Evolutionary conservation across 2,329 filamentous ascomycete species (phyloP), one percentile per base, ranked within the genome.

Genomic region (Cladosporium sp.): DNA sequence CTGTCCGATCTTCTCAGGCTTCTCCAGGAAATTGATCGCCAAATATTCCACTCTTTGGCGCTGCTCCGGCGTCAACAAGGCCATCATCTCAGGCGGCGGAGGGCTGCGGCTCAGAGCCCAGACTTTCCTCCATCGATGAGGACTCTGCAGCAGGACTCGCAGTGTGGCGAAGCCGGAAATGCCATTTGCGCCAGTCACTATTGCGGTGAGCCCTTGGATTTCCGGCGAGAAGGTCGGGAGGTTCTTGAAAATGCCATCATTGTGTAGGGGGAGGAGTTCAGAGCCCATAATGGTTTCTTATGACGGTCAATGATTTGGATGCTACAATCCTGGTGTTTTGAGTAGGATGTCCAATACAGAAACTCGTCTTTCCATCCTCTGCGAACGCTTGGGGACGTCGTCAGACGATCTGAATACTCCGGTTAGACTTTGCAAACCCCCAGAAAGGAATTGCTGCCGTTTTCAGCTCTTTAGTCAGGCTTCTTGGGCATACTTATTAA

Each of bases 141-240:
- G 74, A 16, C 68, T 66, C 34, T 76, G 68, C 13, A 70, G 66
- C 2, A 80, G 68, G 1, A 74, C 76, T 9, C 73, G 73, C 46
- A 80, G 64, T 64, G 77, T 78, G 59, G 77, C 70, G 55, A 74
- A 71, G 2, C 77, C 77, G 0, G 75, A 78, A 28, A 80, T 76
- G 8, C 77, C 78, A 68, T 78, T 80, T 49, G 76, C 74, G 5
- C 77, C 77, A 0, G 76, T 78, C 35, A 80, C 70, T 42, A 80
- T 74, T 3, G 77, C 77, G 0, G 74, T 77, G 19, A 78, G 68
- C 16, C 66, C 69, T 55, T 72, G 71, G 50, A 72, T 58, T 0
- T 68, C 64, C 3, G 69, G 59, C n/a, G 72, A 66, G 54, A 72
- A 77, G 10, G 70, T 69, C 0, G 77, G 76, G 0, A 80, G 69